Percentiles rank a stretch among this genome's conserved stretches.
phyloP scores from a whole-genome alignment of 441 rosid genomes.

The Sinapis alba region DNA sequence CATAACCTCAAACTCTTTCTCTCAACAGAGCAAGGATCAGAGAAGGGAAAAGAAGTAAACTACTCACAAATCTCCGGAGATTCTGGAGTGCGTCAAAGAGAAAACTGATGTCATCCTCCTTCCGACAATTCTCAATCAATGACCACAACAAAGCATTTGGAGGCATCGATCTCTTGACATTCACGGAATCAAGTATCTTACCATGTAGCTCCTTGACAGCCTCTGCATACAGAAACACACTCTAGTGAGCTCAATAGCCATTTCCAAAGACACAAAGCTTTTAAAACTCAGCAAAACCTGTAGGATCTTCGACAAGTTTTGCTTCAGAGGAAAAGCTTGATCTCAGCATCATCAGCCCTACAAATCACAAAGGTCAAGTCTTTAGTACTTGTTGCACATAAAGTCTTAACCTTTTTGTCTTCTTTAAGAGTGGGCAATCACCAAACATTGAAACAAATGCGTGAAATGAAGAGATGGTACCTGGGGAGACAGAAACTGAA shows the following conservation, averaged over 20 bases:
- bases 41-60: not conserved
- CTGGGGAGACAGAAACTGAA: slow-evolving; percentile 39
- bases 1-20: slow-evolving; percentile 1
- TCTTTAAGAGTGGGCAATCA: not conserved
- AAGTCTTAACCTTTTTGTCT: not conserved
- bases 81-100: slow-evolving; percentile 62
- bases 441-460: not conserved
- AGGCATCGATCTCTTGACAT: slow-evolving; percentile 65
- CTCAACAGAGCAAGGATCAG: not conserved
- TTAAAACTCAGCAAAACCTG: slow-evolving; percentile 49
- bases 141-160: slow-evolving; percentile 92
- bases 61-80: slow-evolving; percentile 81
- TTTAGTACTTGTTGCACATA: not conserved
- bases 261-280: not conserved
- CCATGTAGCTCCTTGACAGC: slow-evolving; percentile 72
- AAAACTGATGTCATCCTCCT: slow-evolving; percentile 62
- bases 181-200: slow-evolving; percentile 65
- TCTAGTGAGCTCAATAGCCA: not conserved
- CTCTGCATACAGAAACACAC: slow-evolving; percentile 47
- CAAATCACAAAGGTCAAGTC: not conserved
- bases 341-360: slow-evolving; percentile 39
- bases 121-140: slow-evolving; percentile 68
- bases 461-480: slow-evolving; percentile 33
- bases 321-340: slow-evolving; percentile 55
- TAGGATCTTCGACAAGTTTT: slow-evolving; percentile 44